phyloP scores from a whole-genome alignment of 1,284 basidiomycete genomes.

The Uromyces viciae-fabae region DNA sequence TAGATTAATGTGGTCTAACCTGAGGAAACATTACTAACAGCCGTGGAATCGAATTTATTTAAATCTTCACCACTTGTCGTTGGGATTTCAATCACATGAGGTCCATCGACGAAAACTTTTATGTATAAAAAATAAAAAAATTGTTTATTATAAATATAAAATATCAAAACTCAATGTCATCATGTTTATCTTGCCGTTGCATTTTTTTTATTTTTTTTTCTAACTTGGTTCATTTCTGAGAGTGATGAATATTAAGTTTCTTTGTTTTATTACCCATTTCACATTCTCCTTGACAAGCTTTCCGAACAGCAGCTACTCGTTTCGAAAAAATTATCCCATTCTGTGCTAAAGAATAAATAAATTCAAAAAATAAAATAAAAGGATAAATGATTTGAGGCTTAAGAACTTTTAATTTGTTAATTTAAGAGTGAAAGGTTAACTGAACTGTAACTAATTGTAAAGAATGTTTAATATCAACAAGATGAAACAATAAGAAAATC shows the following conservation, averaged over 20 bases:
- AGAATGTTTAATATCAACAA: too few species aligned
- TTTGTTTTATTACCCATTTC: constrained; percentile 28
- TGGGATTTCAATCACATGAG: constrained; percentile 34
- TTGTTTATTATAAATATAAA: too few species aligned
- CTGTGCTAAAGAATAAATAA: constrained; percentile 2
- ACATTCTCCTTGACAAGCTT: constrained; percentile 12
- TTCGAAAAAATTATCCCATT: constrained; percentile 38
- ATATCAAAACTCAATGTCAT: too few species aligned
- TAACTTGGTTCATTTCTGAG: neutral
- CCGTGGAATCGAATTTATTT: constrained; percentile 34
- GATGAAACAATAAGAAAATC: too few species aligned
- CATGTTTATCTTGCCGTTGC: neutral
- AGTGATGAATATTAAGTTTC: neutral
- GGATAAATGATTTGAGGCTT: neutral
- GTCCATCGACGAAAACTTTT: constrained; percentile 44
- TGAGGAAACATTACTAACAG: neutral
- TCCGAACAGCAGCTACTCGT: constrained; percentile 33
- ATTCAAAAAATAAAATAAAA: neutral
- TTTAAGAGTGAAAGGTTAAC: too few species aligned
- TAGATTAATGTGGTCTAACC: neutral
- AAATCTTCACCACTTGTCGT: neutral
- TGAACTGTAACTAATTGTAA: neutral
- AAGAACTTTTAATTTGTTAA: too few species aligned
- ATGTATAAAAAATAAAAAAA: neutral
- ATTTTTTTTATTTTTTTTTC: neutral